A percentile compares a stretch with the other conserved stretches of the same genome.
Evolutionary conservation across 2,329 filamentous ascomycete genomes (phyloP).

Genomic region (Cercospora janseana): DNA sequence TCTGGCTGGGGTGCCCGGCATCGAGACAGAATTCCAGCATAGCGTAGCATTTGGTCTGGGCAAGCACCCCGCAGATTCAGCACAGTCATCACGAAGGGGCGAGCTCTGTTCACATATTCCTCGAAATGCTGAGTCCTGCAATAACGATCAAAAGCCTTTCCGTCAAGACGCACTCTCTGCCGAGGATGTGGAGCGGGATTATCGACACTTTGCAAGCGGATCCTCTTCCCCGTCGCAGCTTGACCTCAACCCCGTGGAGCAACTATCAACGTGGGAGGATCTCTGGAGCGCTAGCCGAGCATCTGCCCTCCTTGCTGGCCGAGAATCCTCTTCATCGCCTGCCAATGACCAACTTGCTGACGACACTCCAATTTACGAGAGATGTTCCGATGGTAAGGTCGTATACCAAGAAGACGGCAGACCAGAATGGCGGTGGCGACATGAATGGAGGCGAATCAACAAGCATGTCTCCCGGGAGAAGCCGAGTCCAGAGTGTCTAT

Average conservation of each 20-base stretch:
- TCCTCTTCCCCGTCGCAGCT: background rate
- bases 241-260: background rate
- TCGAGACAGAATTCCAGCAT: constrained; percentile 17
- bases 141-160: background rate
- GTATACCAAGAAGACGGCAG: constrained; percentile 13
- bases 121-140: background rate
- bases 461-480: constrained; percentile 6
- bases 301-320: background rate
- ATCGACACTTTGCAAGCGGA: constrained; percentile 2
- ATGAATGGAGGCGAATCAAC: constrained; percentile 15
- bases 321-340: background rate
- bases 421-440: constrained; percentile 17
- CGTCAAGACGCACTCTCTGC: background rate
- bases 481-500: background rate
- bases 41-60: constrained; percentile 7
- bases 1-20: constrained; percentile 16
- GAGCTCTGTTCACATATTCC: constrained; percentile 5
- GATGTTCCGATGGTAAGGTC: constrained; percentile 14
- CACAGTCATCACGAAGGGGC: background rate
- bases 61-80: constrained; percentile 13
- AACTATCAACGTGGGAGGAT: background rate
- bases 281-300: background rate
- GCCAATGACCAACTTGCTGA: background rate
- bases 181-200: constrained; percentile 13
- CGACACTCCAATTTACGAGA: constrained; percentile 6